phyloP scores from a whole-genome alignment of 2,329 filamentous ascomycete genomes.

The Fusarium oxysporum region DNA sequence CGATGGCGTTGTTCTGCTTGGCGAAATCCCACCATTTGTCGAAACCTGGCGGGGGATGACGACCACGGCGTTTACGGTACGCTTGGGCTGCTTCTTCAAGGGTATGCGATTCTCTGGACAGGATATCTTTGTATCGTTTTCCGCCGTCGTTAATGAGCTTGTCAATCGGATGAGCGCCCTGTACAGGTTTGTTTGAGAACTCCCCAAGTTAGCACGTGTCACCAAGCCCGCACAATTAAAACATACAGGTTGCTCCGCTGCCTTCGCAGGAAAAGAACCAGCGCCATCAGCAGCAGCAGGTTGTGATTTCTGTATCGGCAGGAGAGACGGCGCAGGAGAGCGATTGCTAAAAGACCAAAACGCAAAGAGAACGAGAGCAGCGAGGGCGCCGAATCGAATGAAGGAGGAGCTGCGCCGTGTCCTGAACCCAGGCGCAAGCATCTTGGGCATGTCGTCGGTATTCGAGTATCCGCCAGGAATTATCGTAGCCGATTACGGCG shows the following conservation, averaged over 20 bases:
- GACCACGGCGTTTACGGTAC: constrained; percentile 68
- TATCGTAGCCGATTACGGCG: constrained; percentile 11
- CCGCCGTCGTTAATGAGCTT: constrained; percentile 61
- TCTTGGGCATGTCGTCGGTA: constrained; percentile 42
- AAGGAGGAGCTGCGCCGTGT: constrained; percentile 58
- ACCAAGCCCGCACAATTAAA: neutral
- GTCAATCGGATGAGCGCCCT: constrained; percentile 62
- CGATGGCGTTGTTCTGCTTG: constrained; percentile 60
- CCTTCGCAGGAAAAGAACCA: neutral
- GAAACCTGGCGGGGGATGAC: constrained; percentile 73
- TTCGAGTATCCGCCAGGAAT: neutral
- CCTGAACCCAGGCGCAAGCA: constrained; percentile 56
- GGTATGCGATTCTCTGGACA: constrained; percentile 60
- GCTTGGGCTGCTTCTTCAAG: constrained; percentile 66
- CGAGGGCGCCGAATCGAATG: constrained; percentile 55
- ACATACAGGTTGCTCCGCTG: constrained; percentile 8
- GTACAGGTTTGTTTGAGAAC: constrained; percentile 10
- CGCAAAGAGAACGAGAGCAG: constrained; percentile 50
- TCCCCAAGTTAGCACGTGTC: constrained; percentile 6
- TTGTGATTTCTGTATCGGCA: constrained; percentile 20
- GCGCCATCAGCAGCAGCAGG: neutral
- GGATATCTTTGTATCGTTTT: constrained; percentile 53
- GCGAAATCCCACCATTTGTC: constrained; percentile 70
- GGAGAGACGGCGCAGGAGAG: constrained; percentile 21
- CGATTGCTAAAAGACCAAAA: constrained; percentile 45